phyloP scores from a whole-genome alignment of 2,329 filamentous ascomycete species.

The Venturia oleaginea region DNA sequence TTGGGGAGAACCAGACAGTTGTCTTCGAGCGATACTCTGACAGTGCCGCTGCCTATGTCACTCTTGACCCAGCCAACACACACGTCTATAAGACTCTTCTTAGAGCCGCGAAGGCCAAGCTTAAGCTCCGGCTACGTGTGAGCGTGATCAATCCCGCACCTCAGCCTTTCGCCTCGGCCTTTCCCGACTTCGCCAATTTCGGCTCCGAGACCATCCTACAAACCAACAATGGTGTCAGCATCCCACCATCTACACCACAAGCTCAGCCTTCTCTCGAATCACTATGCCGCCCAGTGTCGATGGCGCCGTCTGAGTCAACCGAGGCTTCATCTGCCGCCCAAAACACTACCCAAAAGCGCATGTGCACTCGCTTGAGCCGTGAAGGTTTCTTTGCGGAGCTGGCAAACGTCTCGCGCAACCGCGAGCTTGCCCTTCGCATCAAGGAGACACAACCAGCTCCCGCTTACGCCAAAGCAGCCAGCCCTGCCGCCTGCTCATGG shows the following conservation, averaged over 20 bases:
- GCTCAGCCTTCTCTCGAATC: not conserved
- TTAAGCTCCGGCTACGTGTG: slow-evolving; percentile 85
- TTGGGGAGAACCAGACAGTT: slow-evolving; percentile 53
- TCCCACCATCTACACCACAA: not conserved
- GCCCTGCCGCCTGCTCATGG: slow-evolving; percentile 39
- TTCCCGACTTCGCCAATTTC: slow-evolving; percentile 8
- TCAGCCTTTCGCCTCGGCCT: slow-evolving; percentile 14
- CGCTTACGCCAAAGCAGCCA: not conserved
- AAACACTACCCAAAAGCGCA: not conserved
- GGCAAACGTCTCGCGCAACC: slow-evolving; percentile 20
- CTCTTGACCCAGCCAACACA: slow-evolving; percentile 66
- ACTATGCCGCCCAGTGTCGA: not conserved
- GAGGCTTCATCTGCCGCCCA: not conserved
- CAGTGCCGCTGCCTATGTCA: slow-evolving; percentile 72
- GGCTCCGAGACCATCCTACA: slow-evolving; percentile 11
- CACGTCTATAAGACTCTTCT: slow-evolving; percentile 95
- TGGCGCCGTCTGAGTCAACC: not conserved
- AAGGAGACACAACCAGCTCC: slow-evolving; percentile 24
- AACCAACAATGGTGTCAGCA: slow-evolving; percentile 3
- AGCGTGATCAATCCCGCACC: slow-evolving; percentile 36
- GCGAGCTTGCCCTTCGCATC: slow-evolving; percentile 30
- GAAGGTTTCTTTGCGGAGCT: slow-evolving; percentile 23
- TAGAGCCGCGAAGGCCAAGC: slow-evolving; percentile 93
- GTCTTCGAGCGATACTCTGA: slow-evolving; percentile 92
- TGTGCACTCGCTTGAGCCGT: slow-evolving; percentile 8